Evolutionary conservation across 345 rosid species (phyloP).

Genomic region (Isatis tinctoria): DNA sequence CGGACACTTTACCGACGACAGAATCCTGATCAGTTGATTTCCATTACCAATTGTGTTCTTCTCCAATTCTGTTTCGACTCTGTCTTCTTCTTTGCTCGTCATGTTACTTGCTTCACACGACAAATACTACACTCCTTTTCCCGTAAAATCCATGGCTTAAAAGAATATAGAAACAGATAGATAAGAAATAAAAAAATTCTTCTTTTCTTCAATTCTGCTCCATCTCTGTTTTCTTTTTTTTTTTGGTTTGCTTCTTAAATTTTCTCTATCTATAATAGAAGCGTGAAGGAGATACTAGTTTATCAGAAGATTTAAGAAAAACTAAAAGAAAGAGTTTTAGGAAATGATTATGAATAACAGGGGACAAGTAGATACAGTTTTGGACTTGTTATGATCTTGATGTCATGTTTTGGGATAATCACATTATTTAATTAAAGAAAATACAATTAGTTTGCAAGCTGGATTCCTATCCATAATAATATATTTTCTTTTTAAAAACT

Average conservation of each 20-base stretch:
- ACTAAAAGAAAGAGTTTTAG: background rate
- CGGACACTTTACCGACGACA: background rate
- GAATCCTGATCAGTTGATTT: background rate
- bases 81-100: background rate
- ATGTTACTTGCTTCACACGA: background rate
- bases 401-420: background rate
- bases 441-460: background rate
- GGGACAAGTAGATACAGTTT: background rate
- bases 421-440: background rate
- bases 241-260: background rate
- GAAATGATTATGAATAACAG: background rate
- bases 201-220: background rate
- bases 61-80: background rate
- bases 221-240: background rate
- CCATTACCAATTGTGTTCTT: background rate
- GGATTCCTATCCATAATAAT: background rate
- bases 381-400: background rate
- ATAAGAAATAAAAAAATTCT: too few relatives aligned
- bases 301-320: background rate
- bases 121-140: background rate
- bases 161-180: background rate
- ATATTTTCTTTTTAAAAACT: too few relatives aligned
- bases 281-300: background rate
- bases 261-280: background rate
- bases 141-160: background rate